A percentile compares a stretch with the other conserved stretches of the same genome.
phyloP scores from a whole-genome alignment of 1,139 yeast genomes.

The Pichia norvegensis region DNA sequence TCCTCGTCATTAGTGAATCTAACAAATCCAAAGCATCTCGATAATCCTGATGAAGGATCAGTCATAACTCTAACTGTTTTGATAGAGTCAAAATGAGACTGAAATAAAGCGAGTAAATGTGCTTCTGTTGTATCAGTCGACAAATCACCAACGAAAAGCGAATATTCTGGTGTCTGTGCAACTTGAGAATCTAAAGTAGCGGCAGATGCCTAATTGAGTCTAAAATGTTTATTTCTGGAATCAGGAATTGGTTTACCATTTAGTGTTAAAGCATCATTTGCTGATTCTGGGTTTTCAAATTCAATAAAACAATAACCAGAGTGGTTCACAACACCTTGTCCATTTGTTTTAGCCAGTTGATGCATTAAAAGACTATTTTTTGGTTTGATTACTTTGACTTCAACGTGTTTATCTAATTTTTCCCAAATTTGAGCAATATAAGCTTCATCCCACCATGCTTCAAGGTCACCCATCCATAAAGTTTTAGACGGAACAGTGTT shows the following conservation, averaged over 20 bases:
- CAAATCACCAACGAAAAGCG: constrained; percentile 83
- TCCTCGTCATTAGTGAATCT: constrained; percentile 67
- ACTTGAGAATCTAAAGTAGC: constrained; percentile 38
- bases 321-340: constrained; percentile 34
- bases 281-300: constrained; percentile 57
- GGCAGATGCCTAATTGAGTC: constrained; percentile 85
- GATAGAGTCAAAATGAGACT: constrained; percentile 62
- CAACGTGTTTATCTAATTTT: constrained; percentile 38
- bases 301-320: constrained; percentile 86
- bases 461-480: constrained; percentile 94
- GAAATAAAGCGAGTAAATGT: constrained; percentile 60
- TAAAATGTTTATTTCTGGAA: constrained; percentile 47
- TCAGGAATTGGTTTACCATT: constrained; percentile 68
- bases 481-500: constrained; percentile 31
- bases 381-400: constrained; percentile 54
- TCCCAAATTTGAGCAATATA: constrained; percentile 64
- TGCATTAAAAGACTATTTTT: constrained; percentile 28
- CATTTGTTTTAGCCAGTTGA: constrained; percentile 24
- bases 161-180: constrained; percentile 46
- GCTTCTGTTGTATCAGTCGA: constrained; percentile 71
- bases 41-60: constrained; percentile 65
- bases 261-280: constrained; percentile 60
- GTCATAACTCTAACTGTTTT: constrained; percentile 83
- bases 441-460: constrained; percentile 75
- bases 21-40: constrained; percentile 92